Base-by-base conservation (phyloP, 768 basidiomycete species). In the Lactarius hatsudake region DNA sequence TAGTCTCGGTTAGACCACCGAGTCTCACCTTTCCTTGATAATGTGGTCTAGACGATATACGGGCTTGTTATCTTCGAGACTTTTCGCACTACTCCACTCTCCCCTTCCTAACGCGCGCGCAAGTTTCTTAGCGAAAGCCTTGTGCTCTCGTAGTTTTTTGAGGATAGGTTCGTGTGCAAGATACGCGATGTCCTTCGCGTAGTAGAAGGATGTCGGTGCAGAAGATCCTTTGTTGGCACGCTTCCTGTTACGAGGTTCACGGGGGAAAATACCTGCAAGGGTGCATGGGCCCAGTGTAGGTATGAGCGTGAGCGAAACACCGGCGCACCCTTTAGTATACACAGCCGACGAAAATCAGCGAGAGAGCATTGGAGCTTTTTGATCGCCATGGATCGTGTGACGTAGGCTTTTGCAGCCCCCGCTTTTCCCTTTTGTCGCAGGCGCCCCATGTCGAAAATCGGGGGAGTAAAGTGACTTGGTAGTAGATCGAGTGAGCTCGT, bases 171-270 rank as follows among this genome's bases (percentile, higher is more conserved):
- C 97, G 76, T 99, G 97, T 5, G 94, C 89, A 40, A 99, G 87
- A 78, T 96, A 98, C 64, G 93, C 91, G 71, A 99, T 96, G 75
- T 99, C 97, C 79, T 99, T 99, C 32, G 93, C 82, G 76, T 98
- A 98, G 80, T 99, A 99, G 80, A 98, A 99, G 3, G 95, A 94
- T 1, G 97, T 94, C 5, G 96, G 95, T 0, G 94, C 96, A 61
- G 95, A 94, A 3, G 94, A 96, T 1, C 96, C 97, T 77, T 97
- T 98, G 81, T 98, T 98, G 43, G 96, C 97, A 69, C 87, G 87
- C 77, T 98, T 99, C 72, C 86, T 87, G 78, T 86, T 88, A 56
- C 87, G 86, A 30, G 97, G 97, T 77, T 99, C 97, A 63, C 96
- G 92, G 70, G 97, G 97, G 76, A 96, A 98, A 73, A 99, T 96